Conservation (phyloP, 805 yeast genomes). For the Kuraishia cidri region DNA sequence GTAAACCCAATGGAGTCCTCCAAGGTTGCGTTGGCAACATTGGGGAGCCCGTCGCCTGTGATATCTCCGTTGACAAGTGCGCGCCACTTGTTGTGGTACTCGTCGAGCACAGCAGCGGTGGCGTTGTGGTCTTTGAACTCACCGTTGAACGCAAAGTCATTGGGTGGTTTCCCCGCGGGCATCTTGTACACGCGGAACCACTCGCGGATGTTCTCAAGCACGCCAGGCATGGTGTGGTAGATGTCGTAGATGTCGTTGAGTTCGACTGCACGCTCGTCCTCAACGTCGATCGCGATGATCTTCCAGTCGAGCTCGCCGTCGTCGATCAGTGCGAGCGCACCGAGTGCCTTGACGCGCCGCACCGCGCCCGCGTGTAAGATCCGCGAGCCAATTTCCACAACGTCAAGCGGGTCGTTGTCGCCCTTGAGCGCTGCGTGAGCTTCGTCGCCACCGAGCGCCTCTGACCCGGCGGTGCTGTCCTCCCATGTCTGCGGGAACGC, state of each 20-base stretch:
- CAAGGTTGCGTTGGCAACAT: conserved; percentile 28
- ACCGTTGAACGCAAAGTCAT: conserved; percentile 69
- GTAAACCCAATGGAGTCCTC: conserved; percentile 18
- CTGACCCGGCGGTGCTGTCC: conserved; percentile 57
- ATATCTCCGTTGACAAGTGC: conserved; percentile 36
- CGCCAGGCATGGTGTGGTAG: conserved; percentile 57
- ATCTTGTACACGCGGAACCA: conserved; percentile 85
- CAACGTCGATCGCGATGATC: conserved; percentile 58
- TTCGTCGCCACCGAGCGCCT: conserved; percentile 24
- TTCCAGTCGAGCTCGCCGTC: conserved; percentile 99
- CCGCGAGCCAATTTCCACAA: conserved; percentile 75
- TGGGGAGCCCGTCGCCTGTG: conserved; percentile 13
- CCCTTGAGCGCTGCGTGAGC: conserved; percentile 43
- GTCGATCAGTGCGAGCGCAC: conserved; percentile 72
- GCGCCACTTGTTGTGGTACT: conserved; percentile 66
- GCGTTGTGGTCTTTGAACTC: conserved; percentile 47
- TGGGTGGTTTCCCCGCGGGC: conserved; percentile 74
- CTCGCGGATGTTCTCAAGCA: conserved; percentile 54
- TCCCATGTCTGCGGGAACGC: conserved; percentile 97
- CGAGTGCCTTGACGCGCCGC: conserved; percentile 59
- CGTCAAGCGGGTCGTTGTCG: conserved; percentile 93
- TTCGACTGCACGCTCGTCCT: conserved; percentile 55
- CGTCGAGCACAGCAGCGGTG: conserved; percentile 52
- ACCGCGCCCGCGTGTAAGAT: conserved; percentile 38
- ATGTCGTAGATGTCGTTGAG: conserved; percentile 64